Base-by-base conservation (phyloP, 2,329 filamentous ascomycete genomes). In the Pseudogymnoascus destructans region DNA sequence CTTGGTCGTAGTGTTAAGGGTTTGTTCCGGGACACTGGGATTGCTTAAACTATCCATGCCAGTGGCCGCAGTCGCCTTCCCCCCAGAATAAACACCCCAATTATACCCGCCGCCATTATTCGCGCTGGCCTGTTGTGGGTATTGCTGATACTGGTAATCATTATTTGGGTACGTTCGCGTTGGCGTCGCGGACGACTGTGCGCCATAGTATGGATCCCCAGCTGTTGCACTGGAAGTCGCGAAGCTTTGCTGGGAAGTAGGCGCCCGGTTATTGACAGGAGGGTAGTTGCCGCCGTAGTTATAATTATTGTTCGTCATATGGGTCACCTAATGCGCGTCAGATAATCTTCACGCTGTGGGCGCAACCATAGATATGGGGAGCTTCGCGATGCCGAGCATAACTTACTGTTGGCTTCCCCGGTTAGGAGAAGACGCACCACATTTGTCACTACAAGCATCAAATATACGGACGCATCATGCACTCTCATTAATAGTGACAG, bases 261-360 rank as follows among this genome's bases (percentile, higher is more conserved):
- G 30, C 17, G 21, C 54, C 30, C 54, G 54, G n/a, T 36, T 36
- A 56, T 56, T 56, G 30, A 36, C n/a, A 21, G 54, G 33, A 35
- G 30, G 54, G 15, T 35, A 56, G 33, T 56, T 56, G 54, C 33
- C 10, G 30, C 15, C 54, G 17, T 36, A 56, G 4, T 21, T 36
- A 56, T 35, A 36, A 36, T 36, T 56, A 56, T 36, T 56, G 54
- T 23, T 36, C 15, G 30, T 35, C 54, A 56, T 56, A 21, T 56
- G 30, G 33, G 54, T 17, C 30, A 25, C 17, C 54, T 36, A 56
- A 25, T 56, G 27, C 52, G 27, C 17, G 23, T 49, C 42, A 49
- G 42, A 5, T n/a, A 27, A 49, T n/a, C n/a, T 30, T 52, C 42
- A 27, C n/a, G 23, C 4, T 30, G 42, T 17, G 23, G 23, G 23